Evolutionary conservation across 2,329 filamentous ascomycete species (phyloP).

Genomic region (Epichloe baconii): DNA sequence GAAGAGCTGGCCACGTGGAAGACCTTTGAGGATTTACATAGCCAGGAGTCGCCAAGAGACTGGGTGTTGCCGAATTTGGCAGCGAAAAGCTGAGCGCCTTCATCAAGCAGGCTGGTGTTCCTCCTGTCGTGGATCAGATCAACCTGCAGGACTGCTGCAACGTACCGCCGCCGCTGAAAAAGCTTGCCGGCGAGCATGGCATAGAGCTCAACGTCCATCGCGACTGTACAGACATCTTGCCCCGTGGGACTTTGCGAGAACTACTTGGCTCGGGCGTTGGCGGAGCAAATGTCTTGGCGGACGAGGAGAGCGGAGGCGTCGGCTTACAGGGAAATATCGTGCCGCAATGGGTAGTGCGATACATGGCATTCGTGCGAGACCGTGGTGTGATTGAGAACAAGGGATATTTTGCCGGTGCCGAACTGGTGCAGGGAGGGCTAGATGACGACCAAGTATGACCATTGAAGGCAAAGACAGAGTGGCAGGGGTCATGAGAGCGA

Average conservation of each 20-base stretch:
- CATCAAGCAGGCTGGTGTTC: constrained; percentile 54
- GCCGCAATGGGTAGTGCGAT: constrained; percentile 93
- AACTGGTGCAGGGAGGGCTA: constrained; percentile 29
- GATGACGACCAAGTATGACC: neutral
- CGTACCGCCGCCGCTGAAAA: constrained; percentile 74
- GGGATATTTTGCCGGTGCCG: constrained; percentile 85
- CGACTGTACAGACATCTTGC: constrained; percentile 85
- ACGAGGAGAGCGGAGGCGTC: constrained; percentile 31
- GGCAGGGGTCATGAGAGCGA: neutral
- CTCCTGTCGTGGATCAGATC: constrained; percentile 84
- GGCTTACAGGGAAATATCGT: constrained; percentile 66
- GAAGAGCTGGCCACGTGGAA: constrained; percentile 58
- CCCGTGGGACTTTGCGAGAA: constrained; percentile 71
- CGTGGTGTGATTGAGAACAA: constrained; percentile 96
- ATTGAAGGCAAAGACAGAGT: neutral
- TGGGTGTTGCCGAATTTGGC: constrained; percentile 88
- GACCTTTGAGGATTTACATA: constrained; percentile 60
- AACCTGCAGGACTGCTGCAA: constrained; percentile 94
- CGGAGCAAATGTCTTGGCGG: constrained; percentile 65
- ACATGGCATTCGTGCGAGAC: constrained; percentile 88
- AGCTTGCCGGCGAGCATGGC: constrained; percentile 67
- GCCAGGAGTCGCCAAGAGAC: constrained; percentile 53
- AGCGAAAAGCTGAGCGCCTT: constrained; percentile 71
- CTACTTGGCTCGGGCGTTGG: constrained; percentile 59
- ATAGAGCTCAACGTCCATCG: constrained; percentile 90